Evolutionary conservation across 2,329 filamentous ascomycete species (phyloP), one percentile per base, ranked within the genome.

Genomic region (Trichoderma harzianum): DNA sequence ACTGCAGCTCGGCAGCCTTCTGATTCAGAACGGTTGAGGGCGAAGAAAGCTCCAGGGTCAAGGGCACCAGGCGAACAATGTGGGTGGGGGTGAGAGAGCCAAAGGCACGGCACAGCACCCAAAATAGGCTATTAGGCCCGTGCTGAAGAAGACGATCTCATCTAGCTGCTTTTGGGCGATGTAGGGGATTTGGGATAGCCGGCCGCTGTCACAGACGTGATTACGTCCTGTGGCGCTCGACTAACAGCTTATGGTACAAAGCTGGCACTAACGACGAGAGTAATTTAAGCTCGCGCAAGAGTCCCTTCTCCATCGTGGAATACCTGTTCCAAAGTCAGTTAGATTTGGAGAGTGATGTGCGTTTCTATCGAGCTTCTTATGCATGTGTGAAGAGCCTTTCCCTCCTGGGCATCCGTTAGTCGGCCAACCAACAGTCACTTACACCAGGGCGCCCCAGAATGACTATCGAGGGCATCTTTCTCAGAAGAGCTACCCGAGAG

Each of bases 91-190:
- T n/a, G 39, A 47, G 55, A 62, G 34, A 68, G 26, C 64, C 57
- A 68, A 28, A 57, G 64, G 7, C 70, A 63, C 70, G 70, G 70
- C 32, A 53, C 58, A 63, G 57, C 26, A 69, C 70, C 70, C 70
- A 63, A 10, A 68, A 63, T 57, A 58, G 70, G 70, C 32, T 57
- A 34, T 72, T 30, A 63, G 64, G 58, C 64, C 70, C 63, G 61
- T 72, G 64, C 70, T 72, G 64, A 72, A 72, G 70, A 69, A 47
- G 58, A 60, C 55, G 70, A 72, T 72, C 70, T 68, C 57, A 11
- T 66, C 64, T 66, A 72, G 57, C 60, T 65, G 30, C 26, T 62
- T 62, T 62, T 47, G 34, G 70, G 70, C 64, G 36, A 64, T 61
- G 57, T 53, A 53, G n/a, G 47, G 47, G 21, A 53, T 60, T 60